Evolutionary conservation across 768 basidiomycete species (phyloP), one percentile per base, ranked within the genome.

Genomic region (Trametes sanguinea): DNA sequence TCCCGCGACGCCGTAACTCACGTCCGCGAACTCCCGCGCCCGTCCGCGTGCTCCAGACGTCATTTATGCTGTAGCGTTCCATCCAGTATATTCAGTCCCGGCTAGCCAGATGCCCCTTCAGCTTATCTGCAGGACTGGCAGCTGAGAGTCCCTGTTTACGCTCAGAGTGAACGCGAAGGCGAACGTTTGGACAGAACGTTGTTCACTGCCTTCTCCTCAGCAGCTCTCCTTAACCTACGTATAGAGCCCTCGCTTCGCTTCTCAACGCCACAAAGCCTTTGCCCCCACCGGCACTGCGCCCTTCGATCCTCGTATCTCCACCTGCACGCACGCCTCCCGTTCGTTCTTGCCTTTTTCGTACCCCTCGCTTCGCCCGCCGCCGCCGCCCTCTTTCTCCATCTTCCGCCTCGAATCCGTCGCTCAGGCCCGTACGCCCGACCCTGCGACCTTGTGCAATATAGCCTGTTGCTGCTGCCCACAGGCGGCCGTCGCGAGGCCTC

Each of bases 231-330:
- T 43, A 56, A 32, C 48, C 37, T 37, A 11, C 35, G 35, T 11
- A 11, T 37, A 6, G 35, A 6, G 35, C 35, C 35, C 11, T 43
- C 47, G 10, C 45, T 16, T 44, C 61, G 56, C 65, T 66, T 66
- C 65, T 66, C 37, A 37, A 37, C 65, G 65, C 65, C 65, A 66
- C 65, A 66, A 66, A 43, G 62, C 61, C 42, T 37, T 59, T 39
- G 57, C 57, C 53, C 57, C 43, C 58, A 42, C 27, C 27, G 11
- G 48, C 57, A 58, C 57, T 48, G 51, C 57, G 57, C 48, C 48
- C 57, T 58, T 51, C 57, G 35, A 6, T 51, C 54, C 54, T 43
- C 42, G 33, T 58, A n/a, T 51, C 50, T 29, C 39, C 56, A 37
- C 47, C 57, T 17, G 22, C 42, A 7, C 40, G 14, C 48, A 43